Evolutionary conservation across 2,329 filamentous ascomycete genomes (phyloP).

Genomic region (Parafenestella ontariensis): DNA sequence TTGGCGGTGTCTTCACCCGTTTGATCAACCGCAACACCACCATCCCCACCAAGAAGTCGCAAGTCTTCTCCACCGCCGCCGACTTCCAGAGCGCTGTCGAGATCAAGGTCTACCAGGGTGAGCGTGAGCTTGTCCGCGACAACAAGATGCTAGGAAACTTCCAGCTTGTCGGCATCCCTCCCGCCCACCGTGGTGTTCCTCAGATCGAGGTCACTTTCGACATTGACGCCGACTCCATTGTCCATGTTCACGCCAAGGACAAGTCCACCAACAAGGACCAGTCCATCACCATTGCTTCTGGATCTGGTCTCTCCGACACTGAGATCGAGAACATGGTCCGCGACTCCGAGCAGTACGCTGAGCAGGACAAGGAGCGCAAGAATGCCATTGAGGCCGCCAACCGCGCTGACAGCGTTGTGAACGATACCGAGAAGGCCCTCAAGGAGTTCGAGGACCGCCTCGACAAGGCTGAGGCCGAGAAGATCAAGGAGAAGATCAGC

Average conservation of each 20-base stretch:
- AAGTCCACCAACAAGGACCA: slow-evolving; percentile 99
- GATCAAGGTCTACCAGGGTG: slow-evolving; percentile 99
- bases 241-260: slow-evolving; percentile 97
- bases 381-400: slow-evolving; percentile 93
- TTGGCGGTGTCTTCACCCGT: slow-evolving; percentile 96
- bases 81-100: slow-evolving; percentile 99
- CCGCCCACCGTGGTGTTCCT: slow-evolving; percentile 93
- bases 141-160: slow-evolving; percentile 99
- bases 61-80: slow-evolving; percentile 95
- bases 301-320: slow-evolving; percentile 90
- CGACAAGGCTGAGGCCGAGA: slow-evolving; percentile 93
- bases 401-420: slow-evolving; percentile 93
- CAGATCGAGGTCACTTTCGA: slow-evolving; percentile 99
- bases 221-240: slow-evolving; percentile 96
- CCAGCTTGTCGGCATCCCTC: slow-evolving; percentile 97
- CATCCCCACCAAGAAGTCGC: slow-evolving; percentile 98
- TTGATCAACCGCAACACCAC: slow-evolving; percentile 99
- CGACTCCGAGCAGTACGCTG: slow-evolving; percentile 96
- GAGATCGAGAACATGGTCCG: slow-evolving; percentile 98
- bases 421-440: slow-evolving; percentile 97
- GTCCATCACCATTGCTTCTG: slow-evolving; percentile 98
- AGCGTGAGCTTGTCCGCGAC: slow-evolving; percentile 97
- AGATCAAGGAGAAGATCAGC: slow-evolving; percentile 92
- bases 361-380: slow-evolving; percentile 97
- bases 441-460: slow-evolving; percentile 96